Evolutionary conservation across 225 moss, liverwort and hornwort genomes (phyloP), one percentile per base, ranked within the genome.

Genomic region (Polytrichum formosum): DNA sequence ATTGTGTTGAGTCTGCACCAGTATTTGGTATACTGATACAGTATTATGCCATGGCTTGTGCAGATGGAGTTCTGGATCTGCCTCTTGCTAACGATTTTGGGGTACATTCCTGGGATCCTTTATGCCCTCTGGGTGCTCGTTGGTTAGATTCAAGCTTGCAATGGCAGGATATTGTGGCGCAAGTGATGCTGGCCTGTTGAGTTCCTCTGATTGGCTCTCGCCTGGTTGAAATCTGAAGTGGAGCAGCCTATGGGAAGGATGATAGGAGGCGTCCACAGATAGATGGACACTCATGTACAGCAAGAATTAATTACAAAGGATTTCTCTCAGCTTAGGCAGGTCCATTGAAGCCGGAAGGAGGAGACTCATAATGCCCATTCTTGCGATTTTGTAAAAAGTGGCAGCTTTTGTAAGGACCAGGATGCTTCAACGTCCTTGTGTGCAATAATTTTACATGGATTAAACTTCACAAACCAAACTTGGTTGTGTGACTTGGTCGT

Each of bases 31-130:
- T 3, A 2, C 3, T 46, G 2, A 46, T 7, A 31, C 7, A 31
- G 26, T 37, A 30, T 18, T 27, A 18, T 26, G 18, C 31, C 64
- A 20, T 46, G 46, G 46, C 46, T 46, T 67, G n/a, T 71, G 59
- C 76, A 81, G 81, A 30, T 77, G 56, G 81, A 81, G 27, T 81
- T 81, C 6, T 81, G 81, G 81, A 77, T 81, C 18, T 66, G 62
- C 37, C 31, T 77, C 16, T 17, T 81, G 9, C 59, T 81, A 6
- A 81, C 77, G 4, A 77, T 81, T 2, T 67, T 81, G 63, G 81
- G 81, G 2, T 81, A 81, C 2, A 66, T 81, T 10, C 81, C 81
- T 6, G 81, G 81, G 2, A 81, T 81, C 1, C 1, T 81, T 5
- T 81, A 81, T 21, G 81, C 81, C 1, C 25, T 81, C 6, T 81